Percentiles rank a stretch among this genome's conserved stretches.
Conservation (phyloP, 495 filamentous ascomycete species). For the Clavariopsis aquatica region DNA sequence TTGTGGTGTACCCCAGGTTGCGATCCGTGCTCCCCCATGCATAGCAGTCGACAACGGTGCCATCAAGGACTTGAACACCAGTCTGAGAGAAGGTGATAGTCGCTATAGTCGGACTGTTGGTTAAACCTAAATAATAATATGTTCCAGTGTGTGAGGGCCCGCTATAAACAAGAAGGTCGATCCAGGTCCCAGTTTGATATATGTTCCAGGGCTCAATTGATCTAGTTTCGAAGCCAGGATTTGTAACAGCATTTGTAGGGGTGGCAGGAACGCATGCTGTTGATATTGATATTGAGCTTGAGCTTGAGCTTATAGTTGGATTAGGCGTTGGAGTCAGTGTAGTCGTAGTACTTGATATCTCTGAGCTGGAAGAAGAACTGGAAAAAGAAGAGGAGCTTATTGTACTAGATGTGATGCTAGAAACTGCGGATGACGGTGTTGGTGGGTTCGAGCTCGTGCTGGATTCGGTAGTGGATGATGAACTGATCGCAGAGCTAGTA, state of each 20-base stretch:
- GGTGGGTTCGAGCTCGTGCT: not conserved
- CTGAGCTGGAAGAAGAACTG: no score
- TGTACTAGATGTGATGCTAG: not conserved
- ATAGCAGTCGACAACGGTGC: not conserved
- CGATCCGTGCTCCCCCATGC: not conserved
- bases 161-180: not conserved
- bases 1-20: not conserved
- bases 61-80: not conserved
- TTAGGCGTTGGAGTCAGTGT: not conserved
- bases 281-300: not conserved
- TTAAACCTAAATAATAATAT: not conserved
- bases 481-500: not conserved
- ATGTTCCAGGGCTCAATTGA: not conserved
- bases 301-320: not conserved
- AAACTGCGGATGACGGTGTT: not conserved
- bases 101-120: not conserved
- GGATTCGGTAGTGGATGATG: not conserved
- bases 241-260: not conserved
- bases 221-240: not conserved
- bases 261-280: not conserved
- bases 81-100: not conserved
- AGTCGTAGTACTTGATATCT: not conserved
- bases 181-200: not conserved
- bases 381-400: no score
- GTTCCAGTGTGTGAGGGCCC: not conserved